Percentiles rank a stretch among this genome's conserved stretches.
Conservation (phyloP, 2,329 filamentous ascomycete species). For the Colletotrichum orbiculare region DNA sequence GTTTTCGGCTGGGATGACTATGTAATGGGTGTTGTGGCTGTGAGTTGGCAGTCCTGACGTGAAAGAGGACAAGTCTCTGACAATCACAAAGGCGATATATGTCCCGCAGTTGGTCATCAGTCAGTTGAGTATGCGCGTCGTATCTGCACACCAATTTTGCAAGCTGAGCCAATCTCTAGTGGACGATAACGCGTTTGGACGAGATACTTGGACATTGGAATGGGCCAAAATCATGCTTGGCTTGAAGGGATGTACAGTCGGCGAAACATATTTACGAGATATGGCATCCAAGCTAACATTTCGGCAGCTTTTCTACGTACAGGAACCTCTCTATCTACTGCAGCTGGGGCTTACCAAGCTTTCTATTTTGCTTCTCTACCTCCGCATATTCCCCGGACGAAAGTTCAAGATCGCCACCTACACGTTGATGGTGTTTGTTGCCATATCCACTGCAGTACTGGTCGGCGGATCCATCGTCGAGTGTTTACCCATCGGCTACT, state of each 20-base stretch:
- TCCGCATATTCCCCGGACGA: constrained; percentile 14
- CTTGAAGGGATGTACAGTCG: background rate
- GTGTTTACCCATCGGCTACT: constrained; percentile 17
- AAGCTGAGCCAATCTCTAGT: background rate
- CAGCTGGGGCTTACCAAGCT: constrained; percentile 8
- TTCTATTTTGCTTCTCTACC: constrained; percentile 11
- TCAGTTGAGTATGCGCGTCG: background rate
- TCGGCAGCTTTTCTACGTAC: constrained; percentile 10
- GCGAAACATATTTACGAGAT: background rate
- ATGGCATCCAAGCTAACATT: background rate
- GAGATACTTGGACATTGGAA: constrained; percentile 18
- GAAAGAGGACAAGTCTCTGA: background rate
- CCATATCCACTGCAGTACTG: background rate
- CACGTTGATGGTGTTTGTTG: constrained; percentile 11
- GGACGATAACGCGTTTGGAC: constrained; percentile 18
- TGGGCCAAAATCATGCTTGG: constrained; percentile 20
- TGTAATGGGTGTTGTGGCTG: constrained; percentile 11
- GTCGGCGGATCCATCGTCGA: constrained; percentile 7
- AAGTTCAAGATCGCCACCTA: constrained; percentile 6
- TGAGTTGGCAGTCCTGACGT: background rate
- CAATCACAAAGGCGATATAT: background rate
- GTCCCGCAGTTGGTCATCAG: constrained; percentile 12
- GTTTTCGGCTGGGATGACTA: constrained; percentile 13
- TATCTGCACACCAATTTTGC: background rate
- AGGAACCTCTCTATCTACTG: constrained; percentile 14